phyloP scores from a whole-genome alignment of 257 asterid genomes.

The Nicotiana benthamiana region DNA sequence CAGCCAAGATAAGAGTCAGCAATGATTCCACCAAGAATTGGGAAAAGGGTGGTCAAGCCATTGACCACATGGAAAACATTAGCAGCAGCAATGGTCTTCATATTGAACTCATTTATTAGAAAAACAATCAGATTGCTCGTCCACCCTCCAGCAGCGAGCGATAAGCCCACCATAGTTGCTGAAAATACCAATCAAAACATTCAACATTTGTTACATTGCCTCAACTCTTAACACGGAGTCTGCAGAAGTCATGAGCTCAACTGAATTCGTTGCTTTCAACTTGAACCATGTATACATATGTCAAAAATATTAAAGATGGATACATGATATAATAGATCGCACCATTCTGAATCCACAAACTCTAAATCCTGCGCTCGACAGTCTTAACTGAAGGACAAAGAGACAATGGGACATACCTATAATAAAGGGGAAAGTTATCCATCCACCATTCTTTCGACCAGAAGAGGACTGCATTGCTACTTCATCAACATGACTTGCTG shows the following conservation, averaged over 20 bases:
- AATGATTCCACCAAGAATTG: constrained; percentile 58
- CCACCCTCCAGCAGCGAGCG: constrained; percentile 69
- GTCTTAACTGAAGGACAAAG: background rate
- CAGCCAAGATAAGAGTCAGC: constrained; percentile 71
- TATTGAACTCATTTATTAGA: constrained; percentile 61
- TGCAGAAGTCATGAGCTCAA: background rate
- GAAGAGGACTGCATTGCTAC: background rate
- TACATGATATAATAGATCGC: too few species aligned
- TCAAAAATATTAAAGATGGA: background rate
- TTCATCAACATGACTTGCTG: constrained; percentile 2
- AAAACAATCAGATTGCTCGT: constrained; percentile 53
- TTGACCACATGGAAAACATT: constrained; percentile 54
- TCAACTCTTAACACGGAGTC: too few species aligned
- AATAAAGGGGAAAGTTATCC: constrained; percentile 51
- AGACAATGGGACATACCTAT: constrained; percentile 12
- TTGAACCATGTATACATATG: too few species aligned
- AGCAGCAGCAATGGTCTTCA: constrained; percentile 68
- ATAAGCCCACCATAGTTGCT: constrained; percentile 59
- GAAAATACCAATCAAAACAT: background rate
- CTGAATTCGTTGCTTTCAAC: background rate
- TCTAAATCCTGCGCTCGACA: background rate
- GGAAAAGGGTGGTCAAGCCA: constrained; percentile 63
- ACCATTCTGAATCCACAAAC: background rate
- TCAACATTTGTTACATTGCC: background rate
- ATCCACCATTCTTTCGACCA: constrained; percentile 25